These are phyloP conservation scores for Schizophyllum commune DNA, from an alignment of 1,284 basidiomycete genomes.

Conservation along the genomic window DNA sequence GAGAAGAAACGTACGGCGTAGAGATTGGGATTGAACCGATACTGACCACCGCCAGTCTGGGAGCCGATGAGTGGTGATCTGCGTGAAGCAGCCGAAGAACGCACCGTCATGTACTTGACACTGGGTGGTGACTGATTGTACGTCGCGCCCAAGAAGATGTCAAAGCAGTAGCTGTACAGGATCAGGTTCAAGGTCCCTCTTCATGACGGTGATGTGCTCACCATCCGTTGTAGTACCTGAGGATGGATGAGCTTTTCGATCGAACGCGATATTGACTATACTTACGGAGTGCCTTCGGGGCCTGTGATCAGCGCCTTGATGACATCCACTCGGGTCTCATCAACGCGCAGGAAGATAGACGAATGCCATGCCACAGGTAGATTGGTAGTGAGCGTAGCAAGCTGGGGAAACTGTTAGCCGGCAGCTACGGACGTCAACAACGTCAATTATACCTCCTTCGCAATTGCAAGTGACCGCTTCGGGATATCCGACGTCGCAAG, in stretches of 20 bases:
- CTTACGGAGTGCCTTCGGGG: conserved; percentile 86
- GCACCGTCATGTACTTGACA: conserved; percentile 86
- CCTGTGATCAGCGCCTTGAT: conserved; percentile 88
- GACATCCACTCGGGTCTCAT: conserved; percentile 82
- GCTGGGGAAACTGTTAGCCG: conserved; percentile 32
- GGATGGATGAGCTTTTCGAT: conserved; percentile 1
- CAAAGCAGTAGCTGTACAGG: conserved; percentile 60
- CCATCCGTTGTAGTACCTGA: conserved; percentile 80
- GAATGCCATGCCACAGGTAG: conserved; percentile 87
- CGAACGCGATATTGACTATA: conserved; percentile 15
- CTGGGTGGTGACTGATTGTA: conserved; percentile 78
- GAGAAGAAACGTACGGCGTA: conserved; percentile 56
- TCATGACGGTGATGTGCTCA: conserved; percentile 23
- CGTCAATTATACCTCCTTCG: conserved; percentile 80
- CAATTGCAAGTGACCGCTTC: conserved; percentile 83
- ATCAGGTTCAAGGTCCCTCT: no score
- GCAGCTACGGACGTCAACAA: conserved; percentile 1
- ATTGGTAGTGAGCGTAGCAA: conserved; percentile 84
- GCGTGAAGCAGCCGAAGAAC: conserved; percentile 13
- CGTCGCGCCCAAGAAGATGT: conserved; percentile 80
- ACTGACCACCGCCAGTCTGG: conserved; percentile 84
- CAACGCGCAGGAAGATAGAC: conserved; percentile 81
- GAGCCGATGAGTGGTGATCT: conserved; percentile 8
- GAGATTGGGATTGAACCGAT: conserved; percentile 86
- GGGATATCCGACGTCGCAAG: conserved; percentile 75